Evolutionary conservation across 257 asterid species (phyloP), one percentile per base, ranked within the genome.

Genomic region (Nicotiana noctiflora): DNA sequence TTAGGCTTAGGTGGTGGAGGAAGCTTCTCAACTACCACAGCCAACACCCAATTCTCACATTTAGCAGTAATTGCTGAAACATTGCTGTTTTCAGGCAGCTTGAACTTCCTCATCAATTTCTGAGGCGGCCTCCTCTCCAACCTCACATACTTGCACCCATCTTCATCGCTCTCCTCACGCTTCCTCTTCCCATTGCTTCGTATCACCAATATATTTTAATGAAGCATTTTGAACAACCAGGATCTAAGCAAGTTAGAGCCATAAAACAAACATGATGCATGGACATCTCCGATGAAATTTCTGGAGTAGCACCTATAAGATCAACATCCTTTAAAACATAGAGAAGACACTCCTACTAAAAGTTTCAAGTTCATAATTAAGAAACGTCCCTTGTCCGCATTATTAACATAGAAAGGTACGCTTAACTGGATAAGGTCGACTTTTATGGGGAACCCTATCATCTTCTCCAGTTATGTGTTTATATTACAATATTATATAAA

Each of bases 131-230:
- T 84, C 88, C 97, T 86, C 91, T 92, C 97, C 21, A 92, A 70
- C 84, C 92, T 79, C 6, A 91, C 53, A 27, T 91, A 92, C 90
- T 92, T 94, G 89, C 97, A 92, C 2, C 89, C 95, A 79, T 91
- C 94, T 19, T 92, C 97, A 13, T 91, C 98, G 0, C 86, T 91
- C 4, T 90, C 97, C 65, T 92, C 97, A 1, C 94, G 87, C 87
- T 93, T 92, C 85, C 98, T 94, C 89, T 94, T 94, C 80, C 93
- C 96, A 3, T 84, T 90, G 90, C 96, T 94, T 85, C 84, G 81
- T 17, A 94, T 85, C 85, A 91, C 97, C 61, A 94, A 66, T 21
- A 87, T 90, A 70, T 88, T 90, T 67, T 86, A 53, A 46, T 46
- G 52, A 46, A 46, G 52, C 13, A 10, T 46, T 46, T 46, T 46